Conservation (phyloP, 2,329 filamentous ascomycete species). For the Apiospora saccharicola region DNA sequence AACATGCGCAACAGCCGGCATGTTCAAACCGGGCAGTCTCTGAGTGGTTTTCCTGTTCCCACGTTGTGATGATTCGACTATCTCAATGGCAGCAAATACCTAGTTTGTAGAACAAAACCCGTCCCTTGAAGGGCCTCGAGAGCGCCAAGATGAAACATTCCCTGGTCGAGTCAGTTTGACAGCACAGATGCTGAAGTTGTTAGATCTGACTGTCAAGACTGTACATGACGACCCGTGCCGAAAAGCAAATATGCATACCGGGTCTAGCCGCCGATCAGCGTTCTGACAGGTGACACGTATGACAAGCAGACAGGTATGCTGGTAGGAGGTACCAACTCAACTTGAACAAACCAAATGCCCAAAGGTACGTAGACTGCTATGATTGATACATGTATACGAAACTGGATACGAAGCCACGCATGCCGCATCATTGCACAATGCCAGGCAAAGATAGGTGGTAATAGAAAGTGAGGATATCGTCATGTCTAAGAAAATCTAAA, state of each 20-base stretch:
- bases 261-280: background rate
- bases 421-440: too few relatives aligned
- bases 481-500: background rate
- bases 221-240: background rate
- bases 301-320: too few relatives aligned
- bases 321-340: too few relatives aligned
- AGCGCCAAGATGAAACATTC: background rate
- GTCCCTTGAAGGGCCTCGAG: background rate
- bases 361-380: too few relatives aligned
- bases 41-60: background rate
- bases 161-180: background rate
- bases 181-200: background rate
- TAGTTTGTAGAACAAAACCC: background rate
- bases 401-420: too few relatives aligned
- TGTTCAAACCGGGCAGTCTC: background rate
- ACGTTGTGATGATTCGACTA: too few relatives aligned
- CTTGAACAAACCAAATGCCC: too few relatives aligned
- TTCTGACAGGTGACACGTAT: background rate
- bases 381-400: too few relatives aligned
- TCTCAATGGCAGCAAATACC: background rate
- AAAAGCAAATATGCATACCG: background rate
- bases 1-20: background rate
- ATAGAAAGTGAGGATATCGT: conserved; percentile 1
- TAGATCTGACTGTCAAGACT: background rate
- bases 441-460: too few relatives aligned